Conservation (phyloP, 139 green algal species). For the Picochlorum sp. region DNA sequence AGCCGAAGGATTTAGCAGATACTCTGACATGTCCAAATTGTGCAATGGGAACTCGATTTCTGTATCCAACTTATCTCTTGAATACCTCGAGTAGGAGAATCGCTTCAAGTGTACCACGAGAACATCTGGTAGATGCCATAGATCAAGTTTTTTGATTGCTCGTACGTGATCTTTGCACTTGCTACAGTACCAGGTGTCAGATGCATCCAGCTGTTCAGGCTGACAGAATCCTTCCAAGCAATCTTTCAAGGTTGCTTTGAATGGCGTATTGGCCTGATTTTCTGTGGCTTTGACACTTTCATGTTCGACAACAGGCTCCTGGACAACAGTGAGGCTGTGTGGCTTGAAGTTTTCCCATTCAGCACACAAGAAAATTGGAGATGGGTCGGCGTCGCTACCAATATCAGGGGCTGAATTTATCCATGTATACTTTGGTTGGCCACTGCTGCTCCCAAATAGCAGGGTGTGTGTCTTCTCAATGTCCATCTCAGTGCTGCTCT, state of each 20-base stretch:
- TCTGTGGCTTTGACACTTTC: background rate
- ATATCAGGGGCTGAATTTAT: background rate
- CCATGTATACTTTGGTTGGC: background rate
- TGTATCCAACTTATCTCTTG: conserved; percentile 80
- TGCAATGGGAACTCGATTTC: conserved; percentile 59
- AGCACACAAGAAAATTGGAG: background rate
- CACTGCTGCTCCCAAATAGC: background rate
- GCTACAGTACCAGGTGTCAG: conserved; percentile 76
- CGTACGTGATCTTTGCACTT: conserved; percentile 73
- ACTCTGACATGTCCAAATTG: conserved; percentile 62
- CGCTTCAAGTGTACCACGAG: conserved; percentile 95
- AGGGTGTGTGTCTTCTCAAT: background rate
- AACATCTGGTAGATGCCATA: conserved; percentile 83
- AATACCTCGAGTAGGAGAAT: conserved; percentile 72
- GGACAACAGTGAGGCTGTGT: background rate
- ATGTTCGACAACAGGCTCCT: background rate
- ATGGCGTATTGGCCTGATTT: background rate
- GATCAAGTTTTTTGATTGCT: conserved; percentile 85
- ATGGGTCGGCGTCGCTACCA: background rate
- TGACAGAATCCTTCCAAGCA: conserved; percentile 54
- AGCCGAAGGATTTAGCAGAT: background rate
- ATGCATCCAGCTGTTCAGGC: conserved; percentile 67
- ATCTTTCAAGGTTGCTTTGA: conserved; percentile 7
- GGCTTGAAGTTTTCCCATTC: background rate
- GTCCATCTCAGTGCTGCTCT: background rate